phyloP scores from a whole-genome alignment of 83 land plant genomes.

The Larix sibirica region DNA sequence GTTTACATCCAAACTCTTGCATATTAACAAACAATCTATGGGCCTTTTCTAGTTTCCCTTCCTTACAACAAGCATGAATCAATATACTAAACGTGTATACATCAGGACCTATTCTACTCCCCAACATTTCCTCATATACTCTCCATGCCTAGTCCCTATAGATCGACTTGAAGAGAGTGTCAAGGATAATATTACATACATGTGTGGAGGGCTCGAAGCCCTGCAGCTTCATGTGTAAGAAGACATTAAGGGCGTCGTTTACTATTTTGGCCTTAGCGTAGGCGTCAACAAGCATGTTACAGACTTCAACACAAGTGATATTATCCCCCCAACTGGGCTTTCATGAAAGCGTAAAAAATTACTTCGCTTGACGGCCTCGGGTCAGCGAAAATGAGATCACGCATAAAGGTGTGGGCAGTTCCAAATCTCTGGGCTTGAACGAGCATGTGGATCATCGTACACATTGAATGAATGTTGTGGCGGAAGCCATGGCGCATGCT shows the following conservation, averaged over 20 bases:
- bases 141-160: conserved; percentile 28
- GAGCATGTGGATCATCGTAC: too few relatives aligned
- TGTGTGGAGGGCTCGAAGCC: conserved; percentile 26
- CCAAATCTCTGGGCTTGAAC: too few relatives aligned
- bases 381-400: too few relatives aligned
- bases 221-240: conserved; percentile 4
- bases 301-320: too few relatives aligned
- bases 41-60: conserved; percentile 41
- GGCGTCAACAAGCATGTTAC: too few relatives aligned
- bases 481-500: too few relatives aligned
- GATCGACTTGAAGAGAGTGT: conserved; percentile 31
- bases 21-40: conserved; percentile 36
- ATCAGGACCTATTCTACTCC: conserved; percentile 25
- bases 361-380: too few relatives aligned
- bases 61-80: conserved; percentile 55
- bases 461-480: too few relatives aligned
- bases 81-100: conserved; percentile 35
- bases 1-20: conserved; percentile 19
- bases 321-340: too few relatives aligned
- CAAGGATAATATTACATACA: conserved; percentile 36
- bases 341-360: too few relatives aligned
- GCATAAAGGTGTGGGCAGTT: too few relatives aligned
- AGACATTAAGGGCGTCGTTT: conserved; percentile 25
- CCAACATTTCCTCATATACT: conserved; percentile 36
- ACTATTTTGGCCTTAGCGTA: too few relatives aligned